Conservation (phyloP, 148 eudicot genomes). For the Rhododendron ferrugineum region DNA sequence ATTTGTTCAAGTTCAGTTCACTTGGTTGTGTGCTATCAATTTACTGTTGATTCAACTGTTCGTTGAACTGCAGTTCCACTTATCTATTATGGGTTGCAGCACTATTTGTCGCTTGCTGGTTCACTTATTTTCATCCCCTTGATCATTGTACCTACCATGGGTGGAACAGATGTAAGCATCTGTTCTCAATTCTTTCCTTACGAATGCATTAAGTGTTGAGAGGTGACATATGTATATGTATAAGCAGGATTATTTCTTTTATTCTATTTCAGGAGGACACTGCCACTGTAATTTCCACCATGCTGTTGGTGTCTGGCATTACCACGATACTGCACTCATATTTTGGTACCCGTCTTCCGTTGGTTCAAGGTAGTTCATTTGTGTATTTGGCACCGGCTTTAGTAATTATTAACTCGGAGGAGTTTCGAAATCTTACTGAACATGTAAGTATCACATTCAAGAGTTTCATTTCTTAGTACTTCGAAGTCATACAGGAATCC, state of each 20-base stretch:
- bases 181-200: slow-evolving; percentile 4
- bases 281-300: slow-evolving; percentile 77
- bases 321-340: slow-evolving; percentile 76
- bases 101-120: slow-evolving; percentile 78
- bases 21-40: not conserved
- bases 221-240: not conserved
- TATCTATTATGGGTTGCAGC: slow-evolving; percentile 77
- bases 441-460: slow-evolving; percentile 48
- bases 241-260: slow-evolving; percentile 9
- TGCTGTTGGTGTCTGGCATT: slow-evolving; percentile 80
- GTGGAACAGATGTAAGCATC: slow-evolving; percentile 84
- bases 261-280: slow-evolving; percentile 70
- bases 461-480: not conserved
- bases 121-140: slow-evolving; percentile 82
- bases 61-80: slow-evolving; percentile 53
- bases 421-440: slow-evolving; percentile 75
- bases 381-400: slow-evolving; percentile 89
- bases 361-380: slow-evolving; percentile 97
- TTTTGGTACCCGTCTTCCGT: slow-evolving; percentile 92
- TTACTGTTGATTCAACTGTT: slow-evolving; percentile 10
- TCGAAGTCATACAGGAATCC: not conserved
- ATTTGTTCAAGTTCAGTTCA: not conserved
- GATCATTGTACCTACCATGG: slow-evolving; percentile 84
- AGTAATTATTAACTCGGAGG: slow-evolving; percentile 76
- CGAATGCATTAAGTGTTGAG: not conserved